These are phyloP conservation scores for Cardamine resedifolia DNA, from an alignment of 345 rosid species.

Conservation along the genomic window DNA sequence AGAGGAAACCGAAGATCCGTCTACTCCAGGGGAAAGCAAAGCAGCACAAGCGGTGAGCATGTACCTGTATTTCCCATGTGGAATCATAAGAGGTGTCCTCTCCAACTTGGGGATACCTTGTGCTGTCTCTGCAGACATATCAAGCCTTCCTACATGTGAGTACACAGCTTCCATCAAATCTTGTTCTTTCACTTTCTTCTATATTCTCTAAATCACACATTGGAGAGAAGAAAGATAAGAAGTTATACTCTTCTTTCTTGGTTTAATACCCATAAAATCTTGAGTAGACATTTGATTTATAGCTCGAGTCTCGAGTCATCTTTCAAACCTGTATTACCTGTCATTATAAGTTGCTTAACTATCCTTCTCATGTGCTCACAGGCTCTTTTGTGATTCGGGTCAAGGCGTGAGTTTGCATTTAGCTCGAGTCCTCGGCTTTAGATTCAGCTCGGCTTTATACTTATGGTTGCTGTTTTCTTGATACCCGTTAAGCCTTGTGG, in stretches of 20 bases:
- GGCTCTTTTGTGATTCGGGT: slow-evolving; percentile 89
- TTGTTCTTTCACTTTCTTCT: neutral
- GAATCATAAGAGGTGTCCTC: slow-evolving; percentile 94
- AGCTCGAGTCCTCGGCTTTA: neutral
- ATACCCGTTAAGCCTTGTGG: too few species aligned
- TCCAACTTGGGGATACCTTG: slow-evolving; percentile 96
- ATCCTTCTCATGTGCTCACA: slow-evolving; percentile 25
- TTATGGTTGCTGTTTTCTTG: too few species aligned
- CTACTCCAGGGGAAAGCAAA: slow-evolving; percentile 57
- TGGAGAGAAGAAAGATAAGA: neutral
- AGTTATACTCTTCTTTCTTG: neutral
- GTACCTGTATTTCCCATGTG: slow-evolving; percentile 93
- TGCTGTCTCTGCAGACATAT: slow-evolving; percentile 94
- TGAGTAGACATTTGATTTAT: neutral
- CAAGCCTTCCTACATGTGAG: slow-evolving; percentile 94
- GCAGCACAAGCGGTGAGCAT: slow-evolving; percentile 74
- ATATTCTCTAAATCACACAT: neutral
- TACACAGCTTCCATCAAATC: slow-evolving; percentile 8
- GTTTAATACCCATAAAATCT: neutral
- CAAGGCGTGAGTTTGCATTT: slow-evolving; percentile 55
- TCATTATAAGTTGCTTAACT: neutral
- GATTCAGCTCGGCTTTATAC: slow-evolving; percentile 8
- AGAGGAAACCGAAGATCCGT: slow-evolving; percentile 52
- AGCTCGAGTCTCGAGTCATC: slow-evolving; percentile 2
- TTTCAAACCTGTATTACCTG: neutral